phyloP scores from a whole-genome alignment of 257 asterid species.

The Jacaranda mimosifolia region DNA sequence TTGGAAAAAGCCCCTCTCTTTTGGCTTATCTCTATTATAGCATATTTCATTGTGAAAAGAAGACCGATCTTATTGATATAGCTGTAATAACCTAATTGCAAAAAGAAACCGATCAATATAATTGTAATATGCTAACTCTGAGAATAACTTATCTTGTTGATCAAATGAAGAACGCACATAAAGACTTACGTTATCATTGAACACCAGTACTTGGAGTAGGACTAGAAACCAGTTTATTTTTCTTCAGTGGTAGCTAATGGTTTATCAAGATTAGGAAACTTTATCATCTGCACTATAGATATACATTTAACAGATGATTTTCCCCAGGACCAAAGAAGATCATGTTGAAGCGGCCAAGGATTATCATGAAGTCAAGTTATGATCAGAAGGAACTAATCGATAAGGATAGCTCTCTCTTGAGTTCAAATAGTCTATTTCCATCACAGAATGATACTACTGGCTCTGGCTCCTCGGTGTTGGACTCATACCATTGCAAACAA shows the following conservation, averaged over 20 bases:
- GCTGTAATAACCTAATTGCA: too few species aligned
- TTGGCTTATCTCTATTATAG: not conserved
- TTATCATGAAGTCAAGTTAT: constrained; percentile 52
- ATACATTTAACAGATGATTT: constrained; percentile 12
- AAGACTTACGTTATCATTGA: not conserved
- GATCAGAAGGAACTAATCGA: constrained; percentile 56
- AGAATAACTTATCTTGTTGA: not conserved
- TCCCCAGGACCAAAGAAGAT: constrained; percentile 69
- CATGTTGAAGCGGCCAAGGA: constrained; percentile 66
- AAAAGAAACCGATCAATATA: not conserved
- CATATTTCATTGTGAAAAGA: not conserved
- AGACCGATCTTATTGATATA: not conserved
- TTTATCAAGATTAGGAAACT: not conserved
- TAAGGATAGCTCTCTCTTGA: constrained; percentile 52
- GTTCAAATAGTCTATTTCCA: constrained; percentile 60
- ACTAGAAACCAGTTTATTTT: not conserved
- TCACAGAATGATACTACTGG: constrained; percentile 50
- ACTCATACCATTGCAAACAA: constrained; percentile 60
- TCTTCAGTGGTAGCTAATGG: not conserved
- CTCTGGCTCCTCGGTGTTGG: constrained; percentile 55
- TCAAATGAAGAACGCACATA: not conserved
- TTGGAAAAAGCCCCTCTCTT: not conserved
- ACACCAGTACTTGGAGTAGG: not conserved
- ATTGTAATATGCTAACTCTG: not conserved
- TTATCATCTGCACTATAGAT: not conserved